Percentiles rank a stretch among this genome's conserved stretches.
Conservation (phyloP, 257 asterid genomes). For the Petrea volubilis region DNA sequence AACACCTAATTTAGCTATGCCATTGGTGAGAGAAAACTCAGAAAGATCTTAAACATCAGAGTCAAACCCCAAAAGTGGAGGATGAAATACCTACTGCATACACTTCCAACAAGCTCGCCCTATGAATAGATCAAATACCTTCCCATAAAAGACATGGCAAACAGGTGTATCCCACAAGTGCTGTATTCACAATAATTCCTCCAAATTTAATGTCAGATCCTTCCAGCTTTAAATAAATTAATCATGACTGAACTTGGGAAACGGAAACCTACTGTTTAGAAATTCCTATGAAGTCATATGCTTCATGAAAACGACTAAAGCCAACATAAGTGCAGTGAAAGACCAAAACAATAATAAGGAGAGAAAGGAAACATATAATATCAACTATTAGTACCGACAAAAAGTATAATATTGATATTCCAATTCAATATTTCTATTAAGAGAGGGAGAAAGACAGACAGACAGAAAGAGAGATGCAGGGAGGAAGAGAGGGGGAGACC, state of each 20-base stretch:
- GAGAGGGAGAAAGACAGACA: no score
- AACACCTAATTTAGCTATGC: constrained; percentile 2
- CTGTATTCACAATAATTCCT: not conserved
- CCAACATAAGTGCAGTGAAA: not conserved
- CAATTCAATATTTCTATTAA: not conserved
- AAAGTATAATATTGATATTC: not conserved
- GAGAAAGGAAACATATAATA: not conserved
- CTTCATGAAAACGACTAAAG: not conserved
- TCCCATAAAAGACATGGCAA: no score
- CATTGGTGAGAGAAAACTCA: not conserved
- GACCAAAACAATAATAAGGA: not conserved
- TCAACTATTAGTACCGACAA: not conserved
- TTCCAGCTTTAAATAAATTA: not conserved
- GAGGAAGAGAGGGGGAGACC: constrained; percentile 10
- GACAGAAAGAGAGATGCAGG: not conserved
- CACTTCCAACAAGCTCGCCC: constrained; percentile 2
- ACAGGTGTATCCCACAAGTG: not conserved
- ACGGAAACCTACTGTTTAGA: constrained; percentile 1
- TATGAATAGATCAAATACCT: no score
- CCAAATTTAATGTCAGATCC: not conserved
- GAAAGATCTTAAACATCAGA: constrained; percentile 10
- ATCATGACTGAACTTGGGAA: not conserved
- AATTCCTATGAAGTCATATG: not conserved
- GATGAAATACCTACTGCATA: not conserved
- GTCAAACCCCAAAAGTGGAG: not conserved